These are phyloP conservation scores for Cyclocybe cylindracea DNA, from an alignment of 768 basidiomycete genomes.

Conservation along the genomic window DNA sequence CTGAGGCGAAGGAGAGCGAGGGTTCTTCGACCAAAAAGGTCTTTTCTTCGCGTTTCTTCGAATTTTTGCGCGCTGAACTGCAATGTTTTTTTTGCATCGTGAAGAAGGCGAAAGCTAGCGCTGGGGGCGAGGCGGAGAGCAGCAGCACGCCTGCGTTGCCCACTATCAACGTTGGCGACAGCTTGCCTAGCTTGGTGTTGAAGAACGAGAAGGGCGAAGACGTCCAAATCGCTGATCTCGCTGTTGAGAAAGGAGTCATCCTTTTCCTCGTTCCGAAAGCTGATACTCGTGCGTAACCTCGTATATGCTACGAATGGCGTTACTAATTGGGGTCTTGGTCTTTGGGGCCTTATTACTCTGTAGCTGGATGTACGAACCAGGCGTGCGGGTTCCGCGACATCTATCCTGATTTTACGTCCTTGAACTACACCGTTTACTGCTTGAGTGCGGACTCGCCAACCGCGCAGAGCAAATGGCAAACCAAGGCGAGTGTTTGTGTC, in stretches of 20 bases:
- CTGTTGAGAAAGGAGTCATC: slow-evolving; percentile 73
- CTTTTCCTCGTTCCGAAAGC: slow-evolving; percentile 86
- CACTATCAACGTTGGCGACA: slow-evolving; percentile 70
- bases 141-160: slow-evolving; percentile 22
- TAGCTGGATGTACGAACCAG: slow-evolving; percentile 90
- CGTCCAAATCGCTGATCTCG: slow-evolving; percentile 63
- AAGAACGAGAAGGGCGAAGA: slow-evolving; percentile 88
- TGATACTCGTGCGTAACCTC: slow-evolving; percentile 66
- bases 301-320: neutral
- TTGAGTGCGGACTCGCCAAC: slow-evolving; percentile 76
- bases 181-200: slow-evolving; percentile 69
- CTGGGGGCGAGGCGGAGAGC: slow-evolving; percentile 21
- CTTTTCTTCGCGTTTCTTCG: slow-evolving; percentile 1
- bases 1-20: slow-evolving; percentile 30
- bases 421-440: slow-evolving; percentile 79
- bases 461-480: slow-evolving; percentile 84
- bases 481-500: slow-evolving; percentile 55
- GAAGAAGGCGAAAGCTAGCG: slow-evolving; percentile 9
- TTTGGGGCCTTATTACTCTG: neutral
- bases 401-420: slow-evolving; percentile 71
- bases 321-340: neutral
- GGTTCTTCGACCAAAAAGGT: slow-evolving; percentile 43
- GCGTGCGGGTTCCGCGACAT: slow-evolving; percentile 90
- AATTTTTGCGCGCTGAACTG: slow-evolving; percentile 1
- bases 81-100: slow-evolving; percentile 4